phyloP scores from a whole-genome alignment of 2,329 filamentous ascomycete species.

The Emergomyces pasteurianus region DNA sequence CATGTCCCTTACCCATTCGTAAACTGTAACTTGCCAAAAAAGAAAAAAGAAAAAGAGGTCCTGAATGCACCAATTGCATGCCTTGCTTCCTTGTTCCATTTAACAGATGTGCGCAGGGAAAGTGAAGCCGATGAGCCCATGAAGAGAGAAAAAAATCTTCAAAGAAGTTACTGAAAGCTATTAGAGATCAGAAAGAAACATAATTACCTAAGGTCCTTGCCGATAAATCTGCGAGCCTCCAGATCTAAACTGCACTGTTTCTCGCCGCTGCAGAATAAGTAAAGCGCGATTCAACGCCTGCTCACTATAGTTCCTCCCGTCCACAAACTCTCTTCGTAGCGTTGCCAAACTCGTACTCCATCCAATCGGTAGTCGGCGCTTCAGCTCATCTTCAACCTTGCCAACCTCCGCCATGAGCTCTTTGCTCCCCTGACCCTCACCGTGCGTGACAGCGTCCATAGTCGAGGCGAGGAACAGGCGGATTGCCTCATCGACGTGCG shows the following conservation, averaged over 20 bases:
- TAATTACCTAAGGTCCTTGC: slow-evolving; percentile 19
- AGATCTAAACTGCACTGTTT: slow-evolving; percentile 49
- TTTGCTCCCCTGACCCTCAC: slow-evolving; percentile 67
- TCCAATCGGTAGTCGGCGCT: slow-evolving; percentile 77
- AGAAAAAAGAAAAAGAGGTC: no score
- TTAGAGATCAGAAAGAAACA: background rate
- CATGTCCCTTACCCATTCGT: background rate
- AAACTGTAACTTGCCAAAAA: background rate
- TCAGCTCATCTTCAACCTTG: slow-evolving; percentile 79
- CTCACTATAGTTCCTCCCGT: slow-evolving; percentile 81
- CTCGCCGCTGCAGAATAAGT: slow-evolving; percentile 73
- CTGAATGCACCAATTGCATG: background rate
- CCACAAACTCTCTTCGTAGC: slow-evolving; percentile 79
- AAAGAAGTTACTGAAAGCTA: background rate
- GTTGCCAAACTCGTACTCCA: slow-evolving; percentile 89
- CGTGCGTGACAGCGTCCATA: slow-evolving; percentile 94
- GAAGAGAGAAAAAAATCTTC: background rate
- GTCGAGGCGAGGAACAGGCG: slow-evolving; percentile 90
- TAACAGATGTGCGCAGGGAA: background rate
- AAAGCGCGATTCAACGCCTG: slow-evolving; percentile 73
- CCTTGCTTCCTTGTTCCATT: background rate
- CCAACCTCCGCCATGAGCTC: slow-evolving; percentile 84
- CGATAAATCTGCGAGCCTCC: slow-evolving; percentile 39
- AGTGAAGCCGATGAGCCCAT: background rate
- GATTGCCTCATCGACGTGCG: slow-evolving; percentile 94